These are phyloP conservation scores for Sporothrix pseudoabietina DNA, from an alignment of 2,329 filamentous ascomycete species.

Conservation along the genomic window DNA sequence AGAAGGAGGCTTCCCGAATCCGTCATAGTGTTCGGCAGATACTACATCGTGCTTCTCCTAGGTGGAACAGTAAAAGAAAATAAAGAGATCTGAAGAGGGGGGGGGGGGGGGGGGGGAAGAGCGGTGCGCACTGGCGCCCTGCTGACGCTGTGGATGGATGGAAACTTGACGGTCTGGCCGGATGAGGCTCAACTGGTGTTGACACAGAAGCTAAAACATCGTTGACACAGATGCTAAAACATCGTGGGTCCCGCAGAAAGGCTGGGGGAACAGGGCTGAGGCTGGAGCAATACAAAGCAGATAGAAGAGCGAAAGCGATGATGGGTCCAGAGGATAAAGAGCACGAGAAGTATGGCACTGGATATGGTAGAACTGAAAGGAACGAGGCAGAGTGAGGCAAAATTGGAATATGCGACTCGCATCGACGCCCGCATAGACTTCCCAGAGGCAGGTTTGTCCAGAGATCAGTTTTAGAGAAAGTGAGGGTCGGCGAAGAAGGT, in stretches of 20 bases:
- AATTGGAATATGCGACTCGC: not conserved
- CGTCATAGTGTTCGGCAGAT: slow-evolving; percentile 8
- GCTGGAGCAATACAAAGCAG: not conserved
- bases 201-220: slow-evolving; percentile 24
- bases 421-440: not conserved
- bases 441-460: not conserved
- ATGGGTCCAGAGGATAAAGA: not conserved
- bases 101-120: too few relatives aligned
- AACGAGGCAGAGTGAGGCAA: not conserved
- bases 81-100: not conserved
- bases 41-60: not conserved
- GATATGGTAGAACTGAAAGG: not conserved
- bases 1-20: not conserved
- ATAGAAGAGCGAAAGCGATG: not conserved
- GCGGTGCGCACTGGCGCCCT: slow-evolving; percentile 3
- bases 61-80: slow-evolving; percentile 6
- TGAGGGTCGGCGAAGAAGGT: not conserved
- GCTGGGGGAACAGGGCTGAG: not conserved
- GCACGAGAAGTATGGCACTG: not conserved
- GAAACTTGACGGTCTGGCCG: slow-evolving; percentile 4
- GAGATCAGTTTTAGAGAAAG: not conserved
- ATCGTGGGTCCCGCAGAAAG: not conserved
- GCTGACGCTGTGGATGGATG: not conserved
- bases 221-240: slow-evolving; percentile 24
- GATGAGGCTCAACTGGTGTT: slow-evolving; percentile 14